Evolutionary conservation across 352 stramenopile species (phyloP).

Genomic region (Phytophthora pseudosyringae): DNA sequence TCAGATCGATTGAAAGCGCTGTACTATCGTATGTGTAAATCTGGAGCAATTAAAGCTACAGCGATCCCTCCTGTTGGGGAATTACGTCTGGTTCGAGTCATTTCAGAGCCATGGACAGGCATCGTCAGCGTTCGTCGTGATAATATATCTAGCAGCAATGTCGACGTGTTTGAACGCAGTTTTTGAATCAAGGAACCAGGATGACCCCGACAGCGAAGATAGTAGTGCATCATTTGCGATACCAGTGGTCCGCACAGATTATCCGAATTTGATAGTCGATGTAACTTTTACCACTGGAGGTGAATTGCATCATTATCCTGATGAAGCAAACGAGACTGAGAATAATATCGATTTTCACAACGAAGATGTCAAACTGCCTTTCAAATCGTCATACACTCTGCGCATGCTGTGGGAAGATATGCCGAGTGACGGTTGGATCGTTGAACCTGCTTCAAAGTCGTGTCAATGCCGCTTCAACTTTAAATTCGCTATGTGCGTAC

Average conservation of each 20-base stretch:
- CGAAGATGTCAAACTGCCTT: neutral
- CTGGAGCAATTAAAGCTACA: neutral
- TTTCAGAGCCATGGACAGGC: neutral
- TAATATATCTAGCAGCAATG: neutral
- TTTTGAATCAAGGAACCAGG: too few relatives aligned
- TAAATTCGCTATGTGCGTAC: conserved; percentile 13
- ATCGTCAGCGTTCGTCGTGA: neutral
- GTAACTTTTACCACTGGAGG: too few relatives aligned
- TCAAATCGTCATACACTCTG: conserved; percentile 13
- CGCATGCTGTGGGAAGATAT: conserved; percentile 6
- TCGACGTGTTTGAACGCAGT: too few relatives aligned
- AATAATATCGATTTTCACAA: neutral
- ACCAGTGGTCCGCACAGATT: too few relatives aligned
- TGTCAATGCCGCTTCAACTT: conserved; percentile 11
- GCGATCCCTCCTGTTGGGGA: neutral
- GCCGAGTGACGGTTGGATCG: conserved; percentile 2
- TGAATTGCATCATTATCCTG: too few relatives aligned
- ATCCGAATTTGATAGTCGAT: too few relatives aligned
- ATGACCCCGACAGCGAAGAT: too few relatives aligned
- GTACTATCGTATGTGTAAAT: neutral
- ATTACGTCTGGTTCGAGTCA: neutral
- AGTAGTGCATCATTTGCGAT: too few relatives aligned
- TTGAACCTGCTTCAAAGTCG: conserved; percentile 2
- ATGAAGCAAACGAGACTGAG: neutral
- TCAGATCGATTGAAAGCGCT: neutral